Evolutionary conservation across 2,329 filamentous ascomycete genomes (phyloP).

Genomic region (Colletotrichum sansevieriae): DNA sequence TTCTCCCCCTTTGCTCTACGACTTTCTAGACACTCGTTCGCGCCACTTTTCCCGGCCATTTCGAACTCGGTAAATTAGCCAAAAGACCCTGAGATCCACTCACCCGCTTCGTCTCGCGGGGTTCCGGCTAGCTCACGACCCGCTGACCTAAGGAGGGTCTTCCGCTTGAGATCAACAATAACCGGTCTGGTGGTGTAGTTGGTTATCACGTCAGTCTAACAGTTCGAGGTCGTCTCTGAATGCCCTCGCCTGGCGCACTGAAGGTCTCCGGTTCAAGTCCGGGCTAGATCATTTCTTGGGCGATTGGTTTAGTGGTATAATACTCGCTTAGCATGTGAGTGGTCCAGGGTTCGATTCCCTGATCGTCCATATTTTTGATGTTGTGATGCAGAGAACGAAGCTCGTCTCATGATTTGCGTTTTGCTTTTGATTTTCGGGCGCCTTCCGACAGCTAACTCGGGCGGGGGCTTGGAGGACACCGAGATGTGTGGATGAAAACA

Average conservation of each 20-base stretch:
- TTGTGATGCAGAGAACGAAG: background rate
- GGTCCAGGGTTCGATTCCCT: slow-evolving; percentile 31
- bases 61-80: no score
- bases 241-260: slow-evolving; percentile 11
- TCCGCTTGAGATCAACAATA: accelerated
- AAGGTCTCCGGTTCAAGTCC: slow-evolving; percentile 41
- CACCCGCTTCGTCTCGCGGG: background rate
- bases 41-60: background rate
- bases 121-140: slow-evolving; percentile 12
- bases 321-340: slow-evolving; percentile 35
- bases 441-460: slow-evolving; percentile 13
- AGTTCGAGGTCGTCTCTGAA: background rate
- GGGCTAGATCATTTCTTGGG: slow-evolving; percentile 29
- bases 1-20: background rate
- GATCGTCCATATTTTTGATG: slow-evolving; percentile 11
- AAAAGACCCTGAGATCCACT: slow-evolving; percentile 19
- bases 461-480: background rate
- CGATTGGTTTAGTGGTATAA: slow-evolving; percentile 25
- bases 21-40: background rate
- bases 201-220: slow-evolving; percentile 65
- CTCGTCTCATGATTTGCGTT: slow-evolving; percentile 17
- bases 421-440: background rate
- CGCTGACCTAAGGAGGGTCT: slow-evolving; percentile 12
- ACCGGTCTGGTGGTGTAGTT: slow-evolving; percentile 52
- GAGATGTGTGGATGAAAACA: background rate